Evolutionary conservation across 805 yeast genomes (phyloP), one percentile per base, ranked within the genome.

Genomic region (Zygosaccharomyces pseudorouxii): DNA sequence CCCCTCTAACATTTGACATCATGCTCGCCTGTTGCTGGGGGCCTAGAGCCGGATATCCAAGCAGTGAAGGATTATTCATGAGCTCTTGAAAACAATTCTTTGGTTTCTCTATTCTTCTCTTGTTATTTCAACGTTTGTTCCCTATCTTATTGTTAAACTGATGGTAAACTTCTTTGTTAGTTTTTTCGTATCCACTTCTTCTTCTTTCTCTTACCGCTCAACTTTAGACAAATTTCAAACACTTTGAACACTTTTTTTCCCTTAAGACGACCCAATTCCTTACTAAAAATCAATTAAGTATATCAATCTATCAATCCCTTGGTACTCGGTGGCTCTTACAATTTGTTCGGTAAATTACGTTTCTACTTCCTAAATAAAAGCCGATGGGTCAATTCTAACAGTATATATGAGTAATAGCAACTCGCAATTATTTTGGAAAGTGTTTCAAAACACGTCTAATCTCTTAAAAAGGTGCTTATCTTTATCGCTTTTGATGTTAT

Each of bases 11-110:
- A 23, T 42, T 47, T 16, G 54, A 39, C 46, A 51, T 45, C 47
- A 51, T 42, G 38, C 41, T 45, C 31, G 48, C 49, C 45, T 46
- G 55, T n/a, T 51, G 55, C 39, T 55, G 54, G 22, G 59, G 60
- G 30, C 55, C 58, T 38, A 54, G 48, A 39, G 48, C 53, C 16
- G 63, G 58, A 48, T 58, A 59, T 23, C 64, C 63, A 49, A 61
- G 48, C 46, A 61, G 44, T 33, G 63, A 56, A 38, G 62, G 57
- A 48, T 58, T 60, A 50, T 59, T 61, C 65, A 59, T 61, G 41
- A 41, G 42, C 30, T 22, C 30, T 23, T 23, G 5, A 10, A 11
- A 23, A 10, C n/a, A 25, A 8, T 39, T 25, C 14, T 25, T 25
- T 25, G 10, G 19, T 9, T 22, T 14, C 31, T 39, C 2, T 12